Base-by-base conservation (phyloP, 2,329 filamentous ascomycete genomes). In the Furcasterigmium furcatum region DNA sequence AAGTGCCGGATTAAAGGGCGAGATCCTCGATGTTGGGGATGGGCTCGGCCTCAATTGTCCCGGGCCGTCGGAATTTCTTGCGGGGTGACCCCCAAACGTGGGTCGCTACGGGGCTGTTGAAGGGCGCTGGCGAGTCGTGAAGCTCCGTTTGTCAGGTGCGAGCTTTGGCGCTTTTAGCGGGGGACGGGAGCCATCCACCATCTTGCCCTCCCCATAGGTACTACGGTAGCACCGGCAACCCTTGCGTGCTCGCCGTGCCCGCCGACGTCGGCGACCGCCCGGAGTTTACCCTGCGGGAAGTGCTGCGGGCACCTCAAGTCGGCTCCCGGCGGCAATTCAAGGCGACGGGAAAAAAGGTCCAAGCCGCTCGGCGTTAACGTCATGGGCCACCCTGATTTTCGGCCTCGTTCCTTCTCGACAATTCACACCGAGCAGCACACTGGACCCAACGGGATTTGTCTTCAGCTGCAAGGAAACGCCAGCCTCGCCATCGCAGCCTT, bases 31-130 rank as follows among this genome's bases (percentile, higher is more conserved):
- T 16, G 16, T 12, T 19, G 34, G 34, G 34, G 12, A n/a, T 38
- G 24, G 45, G 41, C 53, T 56, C 55, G 55, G 54, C 47, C 36
- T 46, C 45, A 53, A 55, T 55, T 57, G 46, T 54, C 55, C 55
- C n/a, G n/a, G n/a, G n/a, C n/a, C 54, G 55, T 54, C 49, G 47
- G 49, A 47, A 44, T 43, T 35, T 27, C 43, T 42, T 27, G 38
- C 41, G n/a, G n/a, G n/a, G n/a, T n/a, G n/a, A n/a, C n/a, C n/a
- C n/a, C n/a, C n/a, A 34, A 44, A 46, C 46, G 49, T 51, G 41
- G 44, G 45, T 38, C 42, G 21, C 12, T 18, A 12, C 12, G 7
- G 24, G 24, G 24, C 7, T 12, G 12, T 12, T 16, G 20, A 18
- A 18, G 38, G 20, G 20, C 21, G 22, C 25, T 36, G 49, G 20